Conservation (phyloP, 352 stramenopile species). For the Blastocystis sp. region DNA sequence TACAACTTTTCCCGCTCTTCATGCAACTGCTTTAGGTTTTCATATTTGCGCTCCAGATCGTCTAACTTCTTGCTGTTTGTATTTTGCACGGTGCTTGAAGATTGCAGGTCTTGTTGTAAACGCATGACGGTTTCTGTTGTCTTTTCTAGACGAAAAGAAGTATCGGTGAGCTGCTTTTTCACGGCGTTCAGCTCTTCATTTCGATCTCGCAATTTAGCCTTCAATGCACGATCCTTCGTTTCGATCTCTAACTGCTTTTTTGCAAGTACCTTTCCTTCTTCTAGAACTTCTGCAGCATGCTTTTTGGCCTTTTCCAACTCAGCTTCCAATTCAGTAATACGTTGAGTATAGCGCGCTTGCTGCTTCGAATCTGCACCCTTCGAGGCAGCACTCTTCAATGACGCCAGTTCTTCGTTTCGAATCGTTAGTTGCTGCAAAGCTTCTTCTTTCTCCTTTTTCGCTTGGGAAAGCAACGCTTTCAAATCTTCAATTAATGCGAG, state of each 20-base stretch:
- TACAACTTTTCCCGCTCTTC: slow-evolving; percentile 28
- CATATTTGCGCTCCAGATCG: slow-evolving; percentile 23
- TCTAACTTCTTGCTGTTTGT: slow-evolving; percentile 9
- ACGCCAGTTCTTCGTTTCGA: neutral
- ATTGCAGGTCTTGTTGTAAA: neutral
- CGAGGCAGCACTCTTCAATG: neutral
- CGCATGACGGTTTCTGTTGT: slow-evolving; percentile 40
- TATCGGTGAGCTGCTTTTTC: slow-evolving; percentile 41
- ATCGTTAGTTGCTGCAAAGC: neutral
- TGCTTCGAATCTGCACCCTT: neutral
- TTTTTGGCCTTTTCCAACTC: slow-evolving; percentile 46
- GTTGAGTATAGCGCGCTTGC: neutral
- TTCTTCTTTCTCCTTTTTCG: neutral
- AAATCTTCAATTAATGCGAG: neutral
- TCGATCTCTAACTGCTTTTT: slow-evolving; percentile 57
- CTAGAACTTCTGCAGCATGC: neutral
- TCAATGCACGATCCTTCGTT: slow-evolving; percentile 47
- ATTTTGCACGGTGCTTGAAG: neutral
- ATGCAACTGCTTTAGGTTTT: slow-evolving; percentile 48
- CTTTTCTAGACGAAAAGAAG: slow-evolving; percentile 32
- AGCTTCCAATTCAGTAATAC: slow-evolving; percentile 5
- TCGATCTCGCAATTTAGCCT: slow-evolving; percentile 35
- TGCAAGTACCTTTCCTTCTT: slow-evolving; percentile 33
- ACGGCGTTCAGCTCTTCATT: neutral
- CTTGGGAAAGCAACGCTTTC: neutral